Percentiles rank a stretch among this genome's conserved stretches.
Evolutionary conservation across 352 stramenopile genomes (phyloP).

Genomic region (Globisporangium carolinianum): DNA sequence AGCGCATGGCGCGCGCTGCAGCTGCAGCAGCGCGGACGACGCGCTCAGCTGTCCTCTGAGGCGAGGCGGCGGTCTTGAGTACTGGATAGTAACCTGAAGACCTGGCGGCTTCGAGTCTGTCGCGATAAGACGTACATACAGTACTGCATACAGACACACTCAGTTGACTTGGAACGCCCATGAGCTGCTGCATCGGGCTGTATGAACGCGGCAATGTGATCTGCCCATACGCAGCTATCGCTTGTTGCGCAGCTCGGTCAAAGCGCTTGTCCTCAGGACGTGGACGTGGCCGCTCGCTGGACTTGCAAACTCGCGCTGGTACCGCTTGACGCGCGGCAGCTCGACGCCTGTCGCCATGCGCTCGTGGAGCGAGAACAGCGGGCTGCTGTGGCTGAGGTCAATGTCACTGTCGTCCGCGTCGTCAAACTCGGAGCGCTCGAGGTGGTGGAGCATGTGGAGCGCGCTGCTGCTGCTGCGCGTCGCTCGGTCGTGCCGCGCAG

Average conservation of each 20-base stretch:
- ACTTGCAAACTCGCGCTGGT: slow-evolving; percentile 44
- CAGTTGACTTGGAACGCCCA: too few relatives aligned
- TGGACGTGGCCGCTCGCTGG: slow-evolving; percentile 25
- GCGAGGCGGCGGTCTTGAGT: neutral
- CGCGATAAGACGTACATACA: too few relatives aligned
- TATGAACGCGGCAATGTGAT: too few relatives aligned
- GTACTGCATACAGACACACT: too few relatives aligned
- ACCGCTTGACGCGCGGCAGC: slow-evolving; percentile 23
- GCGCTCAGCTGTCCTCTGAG: neutral
- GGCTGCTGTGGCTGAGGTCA: slow-evolving; percentile 1
- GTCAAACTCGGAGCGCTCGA: slow-evolving; percentile 4
- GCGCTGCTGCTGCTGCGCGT: slow-evolving; percentile 17
- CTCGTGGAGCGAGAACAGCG: slow-evolving; percentile 24
- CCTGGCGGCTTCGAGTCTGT: too few relatives aligned
- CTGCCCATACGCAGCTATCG: slow-evolving; percentile 15
- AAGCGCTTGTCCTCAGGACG: slow-evolving; percentile 5
- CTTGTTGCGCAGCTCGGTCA: slow-evolving; percentile 11
- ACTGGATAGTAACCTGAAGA: neutral
- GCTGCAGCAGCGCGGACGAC: neutral
- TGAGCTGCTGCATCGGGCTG: too few relatives aligned
- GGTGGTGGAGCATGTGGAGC: neutral
- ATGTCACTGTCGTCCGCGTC: neutral
- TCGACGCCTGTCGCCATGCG: neutral
- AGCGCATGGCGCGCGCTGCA: slow-evolving; percentile 11
- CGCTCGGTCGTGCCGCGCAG: slow-evolving; percentile 18